Percentiles rank a stretch among this genome's conserved stretches.
These are phyloP conservation scores for Daldinia concentrica DNA, from an alignment of 495 filamentous ascomycete species.

Conservation along the genomic window DNA sequence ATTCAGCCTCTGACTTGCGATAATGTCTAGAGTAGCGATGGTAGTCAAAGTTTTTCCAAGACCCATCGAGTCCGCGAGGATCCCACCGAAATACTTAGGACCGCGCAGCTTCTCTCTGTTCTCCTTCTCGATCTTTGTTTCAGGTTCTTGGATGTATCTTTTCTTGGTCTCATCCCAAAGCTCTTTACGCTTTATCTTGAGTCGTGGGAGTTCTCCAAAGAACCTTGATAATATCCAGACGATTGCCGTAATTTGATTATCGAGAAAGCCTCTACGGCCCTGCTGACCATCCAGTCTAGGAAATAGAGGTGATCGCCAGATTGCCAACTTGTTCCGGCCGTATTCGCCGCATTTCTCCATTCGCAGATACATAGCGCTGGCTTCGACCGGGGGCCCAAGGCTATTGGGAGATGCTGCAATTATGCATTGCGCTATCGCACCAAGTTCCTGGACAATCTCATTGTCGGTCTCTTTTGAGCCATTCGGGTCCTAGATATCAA, in stretches of 20 bases:
- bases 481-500: slow-evolving; percentile 9
- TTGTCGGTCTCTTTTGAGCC: slow-evolving; percentile 5
- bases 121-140: neutral
- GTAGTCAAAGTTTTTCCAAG: slow-evolving; percentile 81
- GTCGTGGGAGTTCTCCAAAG: slow-evolving; percentile 32
- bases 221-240: slow-evolving; percentile 43
- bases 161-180: neutral
- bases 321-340: slow-evolving; percentile 28
- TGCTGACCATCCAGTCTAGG: slow-evolving; percentile 29
- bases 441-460: slow-evolving; percentile 24
- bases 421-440: slow-evolving; percentile 15
- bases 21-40: slow-evolving; percentile 33
- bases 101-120: slow-evolving; percentile 30
- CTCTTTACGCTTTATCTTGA: slow-evolving; percentile 4
- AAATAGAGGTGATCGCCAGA: slow-evolving; percentile 37
- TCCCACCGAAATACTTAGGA: slow-evolving; percentile 66
- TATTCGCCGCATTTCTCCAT: slow-evolving; percentile 41
- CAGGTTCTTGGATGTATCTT: neutral
- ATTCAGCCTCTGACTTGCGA: slow-evolving; percentile 37
- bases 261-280: slow-evolving; percentile 32
- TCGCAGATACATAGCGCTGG: slow-evolving; percentile 33
- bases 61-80: slow-evolving; percentile 94
- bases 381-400: slow-evolving; percentile 39
- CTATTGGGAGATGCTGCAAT: slow-evolving; percentile 34
- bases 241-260: slow-evolving; percentile 42